Base-by-base conservation (phyloP, 2,329 filamentous ascomycete species). In the Aspergillus candidus region DNA sequence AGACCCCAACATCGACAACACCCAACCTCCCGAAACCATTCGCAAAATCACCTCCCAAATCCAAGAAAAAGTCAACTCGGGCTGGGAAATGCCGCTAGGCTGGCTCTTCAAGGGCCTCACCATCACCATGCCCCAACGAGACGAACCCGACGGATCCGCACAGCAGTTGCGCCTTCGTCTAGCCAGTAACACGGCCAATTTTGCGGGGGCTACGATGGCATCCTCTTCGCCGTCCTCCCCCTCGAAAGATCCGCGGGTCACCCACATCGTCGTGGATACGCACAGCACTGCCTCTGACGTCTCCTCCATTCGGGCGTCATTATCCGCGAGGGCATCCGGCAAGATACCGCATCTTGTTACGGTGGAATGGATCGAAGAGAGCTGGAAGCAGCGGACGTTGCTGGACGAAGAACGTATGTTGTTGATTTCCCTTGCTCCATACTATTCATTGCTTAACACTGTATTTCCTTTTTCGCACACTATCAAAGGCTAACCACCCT, bases 361-460 rank as follows among this genome's bases (percentile, higher is more conserved):
- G 0, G 63, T 74, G 8, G 71, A 72, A 11, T 98, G 93, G 93
- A 68, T 96, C 0, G 76, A 83, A 40, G 81, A 85, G 41, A 87
- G 86, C 57, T 95, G 90, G 88, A 73, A 72, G 46, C 87, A 91
- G 62, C 76, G 74, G 51, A 94, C 88, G 1, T 59, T 86, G 48
- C 63, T 96, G 37, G 88, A 94, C 52, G 91, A 96, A 68, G 87
- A 91, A 57, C 67, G 70, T 70, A 56, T 50, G 63, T 55, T 31
- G 32, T 32, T 38, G 27, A 15, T 31, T 12, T 35, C 6, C n/a
- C 22, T 29, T 32, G 4, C n/a, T 14, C 38, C 35, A 22, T 22
- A 22, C 6, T 22, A 22, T 5, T 11, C 30, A 13, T 33, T 44
- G n/a, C 15, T 6, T 37, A 29, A 15, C 15, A 15, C 15, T 15